These are phyloP conservation scores for Ilyonectria mors-panacis DNA, from an alignment of 2,329 filamentous ascomycete species.

Conservation along the genomic window DNA sequence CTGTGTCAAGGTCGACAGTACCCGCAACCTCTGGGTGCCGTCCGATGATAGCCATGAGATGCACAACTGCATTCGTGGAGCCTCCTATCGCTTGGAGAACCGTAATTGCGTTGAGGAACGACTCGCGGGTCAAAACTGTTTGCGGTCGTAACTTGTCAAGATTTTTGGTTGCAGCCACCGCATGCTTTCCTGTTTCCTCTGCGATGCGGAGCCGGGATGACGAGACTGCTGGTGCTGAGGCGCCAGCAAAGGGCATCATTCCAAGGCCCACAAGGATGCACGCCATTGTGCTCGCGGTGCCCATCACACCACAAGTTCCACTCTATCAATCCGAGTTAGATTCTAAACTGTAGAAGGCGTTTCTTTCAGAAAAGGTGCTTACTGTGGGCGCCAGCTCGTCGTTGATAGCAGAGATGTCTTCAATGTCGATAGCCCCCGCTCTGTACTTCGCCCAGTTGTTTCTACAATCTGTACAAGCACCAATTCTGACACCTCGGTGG, in stretches of 20 bases:
- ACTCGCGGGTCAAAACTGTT: slow-evolving; percentile 78
- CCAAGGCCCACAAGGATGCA: slow-evolving; percentile 87
- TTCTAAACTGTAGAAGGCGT: neutral
- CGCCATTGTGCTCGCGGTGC: slow-evolving; percentile 92
- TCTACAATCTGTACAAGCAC: slow-evolving; percentile 82
- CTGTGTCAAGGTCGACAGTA: slow-evolving; percentile 79
- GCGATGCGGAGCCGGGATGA: slow-evolving; percentile 87
- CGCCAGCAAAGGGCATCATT: slow-evolving; percentile 83
- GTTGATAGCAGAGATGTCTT: slow-evolving; percentile 79
- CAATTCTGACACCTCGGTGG: slow-evolving; percentile 74
- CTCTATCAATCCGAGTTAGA: slow-evolving; percentile 55
- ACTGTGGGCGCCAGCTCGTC: slow-evolving; percentile 81
- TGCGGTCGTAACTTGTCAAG: slow-evolving; percentile 79
- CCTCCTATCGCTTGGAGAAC: slow-evolving; percentile 90
- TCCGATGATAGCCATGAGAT: slow-evolving; percentile 87
- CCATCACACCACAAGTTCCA: slow-evolving; percentile 92
- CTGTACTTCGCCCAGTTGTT: slow-evolving; percentile 81
- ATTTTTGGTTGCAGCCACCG: slow-evolving; percentile 76
- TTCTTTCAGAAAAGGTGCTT: slow-evolving; percentile 39
- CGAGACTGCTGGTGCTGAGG: slow-evolving; percentile 83
- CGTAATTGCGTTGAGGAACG: slow-evolving; percentile 88
- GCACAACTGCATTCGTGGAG: slow-evolving; percentile 87
- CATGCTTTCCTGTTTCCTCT: slow-evolving; percentile 77
- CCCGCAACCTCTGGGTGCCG: slow-evolving; percentile 77
- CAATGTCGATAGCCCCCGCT: slow-evolving; percentile 76